Percentiles rank a stretch among this genome's conserved stretches.
Evolutionary conservation across 257 asterid species (phyloP).

Genomic region (Plantago elongata): DNA sequence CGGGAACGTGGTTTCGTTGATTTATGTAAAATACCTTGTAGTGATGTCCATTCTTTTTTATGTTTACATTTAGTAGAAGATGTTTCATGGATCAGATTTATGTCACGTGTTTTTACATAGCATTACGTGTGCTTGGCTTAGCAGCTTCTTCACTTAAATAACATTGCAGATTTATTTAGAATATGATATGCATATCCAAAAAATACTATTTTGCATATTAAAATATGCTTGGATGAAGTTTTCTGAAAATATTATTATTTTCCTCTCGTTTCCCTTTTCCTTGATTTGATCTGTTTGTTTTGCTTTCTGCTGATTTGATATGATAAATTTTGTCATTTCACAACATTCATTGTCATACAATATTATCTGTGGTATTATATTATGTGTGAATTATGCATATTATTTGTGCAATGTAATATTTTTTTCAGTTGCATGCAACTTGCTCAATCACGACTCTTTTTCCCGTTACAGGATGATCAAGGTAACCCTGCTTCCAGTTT

Average conservation of each 20-base stretch:
- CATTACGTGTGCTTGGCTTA: not conserved
- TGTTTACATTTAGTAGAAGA: too few relatives aligned
- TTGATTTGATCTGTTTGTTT: too few relatives aligned
- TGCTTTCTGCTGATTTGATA: not conserved
- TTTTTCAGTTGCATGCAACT: not conserved
- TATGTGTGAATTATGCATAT: not conserved
- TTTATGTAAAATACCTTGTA: too few relatives aligned
- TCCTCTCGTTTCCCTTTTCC: not conserved
- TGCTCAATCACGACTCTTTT: constrained; percentile 4
- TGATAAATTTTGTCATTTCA: not conserved
- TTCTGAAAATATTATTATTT: not conserved
- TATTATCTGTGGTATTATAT: not conserved
- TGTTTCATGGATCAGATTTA: not conserved
- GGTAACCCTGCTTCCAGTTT: constrained; percentile 31
- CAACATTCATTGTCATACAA: too few relatives aligned
- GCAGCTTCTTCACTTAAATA: not conserved
- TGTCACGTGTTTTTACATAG: not conserved
- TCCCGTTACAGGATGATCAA: constrained; percentile 45
- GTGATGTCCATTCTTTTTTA: too few relatives aligned
- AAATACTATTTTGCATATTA: not conserved
- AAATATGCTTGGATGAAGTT: not conserved
- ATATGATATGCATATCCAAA: not conserved
- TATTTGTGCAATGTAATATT: not conserved
- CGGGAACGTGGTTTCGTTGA: not conserved
- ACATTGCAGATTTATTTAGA: not conserved